Evolutionary conservation across 192 early-diverging fungal species (phyloP).

Genomic region (Backusella australiensis): DNA sequence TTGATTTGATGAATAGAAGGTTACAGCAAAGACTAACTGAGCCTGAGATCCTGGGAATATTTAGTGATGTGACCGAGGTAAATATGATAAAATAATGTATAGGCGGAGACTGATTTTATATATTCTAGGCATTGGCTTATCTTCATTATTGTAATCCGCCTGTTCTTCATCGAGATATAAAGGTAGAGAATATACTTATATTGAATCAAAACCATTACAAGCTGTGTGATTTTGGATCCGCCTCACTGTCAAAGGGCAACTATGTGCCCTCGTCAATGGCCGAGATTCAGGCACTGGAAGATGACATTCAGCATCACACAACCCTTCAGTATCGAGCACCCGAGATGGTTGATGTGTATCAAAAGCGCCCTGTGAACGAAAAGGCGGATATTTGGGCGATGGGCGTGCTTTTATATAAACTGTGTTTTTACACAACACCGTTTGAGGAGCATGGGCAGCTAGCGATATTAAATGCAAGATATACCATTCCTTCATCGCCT

Average conservation of each 20-base stretch:
- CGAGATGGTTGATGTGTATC: conserved; percentile 93
- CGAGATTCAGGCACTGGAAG: conserved; percentile 79
- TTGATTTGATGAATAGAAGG: conserved; percentile 85
- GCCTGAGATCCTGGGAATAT: conserved; percentile 86
- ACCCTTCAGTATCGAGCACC: conserved; percentile 96
- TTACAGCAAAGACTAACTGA: conserved; percentile 74
- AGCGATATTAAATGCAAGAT: conserved; percentile 87
- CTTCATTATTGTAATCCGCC: conserved; percentile 85
- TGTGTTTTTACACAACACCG: conserved; percentile 94
- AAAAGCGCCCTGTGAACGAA: conserved; percentile 77
- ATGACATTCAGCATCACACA: conserved; percentile 86
- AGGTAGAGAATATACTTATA: conserved; percentile 83
- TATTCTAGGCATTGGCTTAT: conserved; percentile 75
- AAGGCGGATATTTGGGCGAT: conserved; percentile 77
- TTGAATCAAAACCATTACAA: conserved; percentile 66
- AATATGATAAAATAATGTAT: too few species aligned
- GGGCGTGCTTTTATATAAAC: conserved; percentile 92
- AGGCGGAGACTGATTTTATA: neutral
- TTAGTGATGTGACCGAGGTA: conserved; percentile 75
- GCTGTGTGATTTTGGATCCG: conserved; percentile 96
- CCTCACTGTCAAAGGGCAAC: conserved; percentile 54
- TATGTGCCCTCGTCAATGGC: conserved; percentile 57
- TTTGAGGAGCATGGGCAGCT: conserved; percentile 89
- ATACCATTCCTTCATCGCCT: conserved; percentile 74
- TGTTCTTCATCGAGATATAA: conserved; percentile 84